Evolutionary conservation across 2,329 filamentous ascomycete genomes (phyloP).

Genomic region (Colletotrichum brevisporum): DNA sequence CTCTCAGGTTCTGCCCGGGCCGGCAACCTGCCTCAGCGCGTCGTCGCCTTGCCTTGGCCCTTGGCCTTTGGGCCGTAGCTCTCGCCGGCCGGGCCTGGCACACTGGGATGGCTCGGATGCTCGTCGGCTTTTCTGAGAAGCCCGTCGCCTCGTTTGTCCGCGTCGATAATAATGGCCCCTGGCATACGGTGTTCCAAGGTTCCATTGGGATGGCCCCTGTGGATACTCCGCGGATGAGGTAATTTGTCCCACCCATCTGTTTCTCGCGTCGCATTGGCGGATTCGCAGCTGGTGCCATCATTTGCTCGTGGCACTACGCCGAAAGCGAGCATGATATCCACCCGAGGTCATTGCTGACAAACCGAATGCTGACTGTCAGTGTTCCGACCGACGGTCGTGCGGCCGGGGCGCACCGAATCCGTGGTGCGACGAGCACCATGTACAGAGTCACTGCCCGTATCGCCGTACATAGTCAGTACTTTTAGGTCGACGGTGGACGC

Average conservation of each 20-base stretch:
- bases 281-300: constrained; percentile 14
- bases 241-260: constrained; percentile 23
- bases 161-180: too few relatives aligned
- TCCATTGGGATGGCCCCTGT: constrained; percentile 16
- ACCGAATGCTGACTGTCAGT: constrained; percentile 28
- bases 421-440: neutral
- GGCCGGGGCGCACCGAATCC: neutral
- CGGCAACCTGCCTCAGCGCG: neutral
- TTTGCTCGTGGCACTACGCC: neutral
- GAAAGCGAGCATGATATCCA: constrained; percentile 9
- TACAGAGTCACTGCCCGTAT: neutral
- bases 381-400: neutral
- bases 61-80: neutral
- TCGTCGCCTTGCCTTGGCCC: constrained; percentile 19
- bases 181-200: neutral
- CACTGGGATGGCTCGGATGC: neutral
- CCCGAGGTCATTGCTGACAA: constrained; percentile 24
- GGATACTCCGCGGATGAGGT: constrained; percentile 32
- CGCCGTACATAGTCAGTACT: neutral
- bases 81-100: neutral
- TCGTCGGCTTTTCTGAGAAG: constrained; percentile 26
- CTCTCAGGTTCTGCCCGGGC: constrained; percentile 2
- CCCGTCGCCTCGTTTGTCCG: constrained; percentile 15
- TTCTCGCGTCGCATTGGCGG: constrained; percentile 3
- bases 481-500: neutral